Base-by-base conservation (phyloP, 306 rosid genomes). In the Ochetophila trinervis region DNA sequence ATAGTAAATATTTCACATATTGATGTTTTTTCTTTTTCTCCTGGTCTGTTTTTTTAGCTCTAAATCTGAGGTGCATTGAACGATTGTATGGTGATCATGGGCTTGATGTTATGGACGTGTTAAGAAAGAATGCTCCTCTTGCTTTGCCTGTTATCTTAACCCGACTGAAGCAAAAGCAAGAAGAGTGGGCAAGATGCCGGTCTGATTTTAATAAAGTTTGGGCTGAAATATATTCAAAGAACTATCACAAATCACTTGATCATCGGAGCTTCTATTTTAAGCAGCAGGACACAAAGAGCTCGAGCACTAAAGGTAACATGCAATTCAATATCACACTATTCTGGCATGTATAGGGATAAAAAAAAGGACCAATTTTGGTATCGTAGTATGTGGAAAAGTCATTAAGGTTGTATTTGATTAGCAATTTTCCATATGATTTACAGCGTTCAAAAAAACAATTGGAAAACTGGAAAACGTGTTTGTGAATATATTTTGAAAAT, bases 231-330 rank as follows among this genome's bases (percentile, higher is more conserved):
- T 94, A 94, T 80, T 69, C 97, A 3, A 94, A 94, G 83, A 94
- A 94, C 78, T 86, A 94, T 82, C 99, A 94, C 78, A 94, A 90
- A 79, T 90, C 97, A 49, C 99, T 94, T 75, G 99, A 94, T 76
- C 99, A 94, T 79, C 99, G 96, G 42, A 94, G 99, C 85, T 94
- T 94, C 84, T 94, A 94, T 84, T 94, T 94, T 78, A 94, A 90
- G 90, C 99, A 94, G 74, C 99, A 94, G 61, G 99, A 94, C 74
- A 71, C 96, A 21, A 94, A 88, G 77, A 88, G 96, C 79, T 79
- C 86, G 84, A 94, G 99, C 80, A 88, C 95, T 53, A 94, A 94
- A 83, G 99, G 99, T 94, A 83, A 70, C 18, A 24, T 54, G 42
- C 57, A 42, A 40, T 42, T 49, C 24, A 51, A 58, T 62, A 32